These are phyloP conservation scores for Eimeria tenella DNA, from an alignment of 169 alveolate genomes.

Conservation along the genomic window DNA sequence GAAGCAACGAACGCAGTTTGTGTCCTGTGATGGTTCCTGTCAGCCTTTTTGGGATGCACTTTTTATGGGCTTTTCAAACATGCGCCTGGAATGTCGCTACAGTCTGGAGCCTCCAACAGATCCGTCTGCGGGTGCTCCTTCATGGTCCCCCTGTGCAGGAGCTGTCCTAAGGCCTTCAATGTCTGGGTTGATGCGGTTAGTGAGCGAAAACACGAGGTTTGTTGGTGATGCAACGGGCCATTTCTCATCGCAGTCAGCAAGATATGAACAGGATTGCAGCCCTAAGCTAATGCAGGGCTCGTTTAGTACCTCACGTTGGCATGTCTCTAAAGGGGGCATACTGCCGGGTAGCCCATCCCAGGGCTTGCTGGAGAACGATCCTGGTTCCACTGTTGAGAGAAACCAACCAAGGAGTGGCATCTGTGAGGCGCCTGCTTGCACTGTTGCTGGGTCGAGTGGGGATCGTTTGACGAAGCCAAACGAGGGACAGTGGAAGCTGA, in stretches of 20 bases:
- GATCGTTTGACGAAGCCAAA: too few species aligned
- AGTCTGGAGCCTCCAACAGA: conserved; percentile 19
- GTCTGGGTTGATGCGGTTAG: conserved; percentile 43
- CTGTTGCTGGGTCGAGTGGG: too few species aligned
- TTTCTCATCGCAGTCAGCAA: neutral
- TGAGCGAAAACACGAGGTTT: neutral
- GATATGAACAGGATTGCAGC: neutral
- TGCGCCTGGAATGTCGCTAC: conserved; percentile 57
- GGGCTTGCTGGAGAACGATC: too few species aligned
- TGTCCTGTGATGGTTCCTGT: neutral
- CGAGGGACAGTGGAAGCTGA: too few species aligned
- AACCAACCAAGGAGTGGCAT: too few species aligned
- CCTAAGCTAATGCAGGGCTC: neutral
- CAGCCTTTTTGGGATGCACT: conserved; percentile 67
- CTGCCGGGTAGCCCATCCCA: too few species aligned
- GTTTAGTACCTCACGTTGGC: neutral
- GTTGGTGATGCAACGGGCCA: neutral
- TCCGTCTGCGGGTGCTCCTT: neutral
- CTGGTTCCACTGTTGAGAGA: too few species aligned
- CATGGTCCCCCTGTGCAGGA: conserved; percentile 30
- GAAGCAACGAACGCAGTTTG: neutral
- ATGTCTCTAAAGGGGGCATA: neutral
- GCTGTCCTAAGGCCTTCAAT: neutral
- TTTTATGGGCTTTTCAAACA: conserved; percentile 33
- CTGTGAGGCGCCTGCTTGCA: too few species aligned